Evolutionary conservation across 495 filamentous ascomycete genomes (phyloP).

Genomic region (Penicillium nucicola): DNA sequence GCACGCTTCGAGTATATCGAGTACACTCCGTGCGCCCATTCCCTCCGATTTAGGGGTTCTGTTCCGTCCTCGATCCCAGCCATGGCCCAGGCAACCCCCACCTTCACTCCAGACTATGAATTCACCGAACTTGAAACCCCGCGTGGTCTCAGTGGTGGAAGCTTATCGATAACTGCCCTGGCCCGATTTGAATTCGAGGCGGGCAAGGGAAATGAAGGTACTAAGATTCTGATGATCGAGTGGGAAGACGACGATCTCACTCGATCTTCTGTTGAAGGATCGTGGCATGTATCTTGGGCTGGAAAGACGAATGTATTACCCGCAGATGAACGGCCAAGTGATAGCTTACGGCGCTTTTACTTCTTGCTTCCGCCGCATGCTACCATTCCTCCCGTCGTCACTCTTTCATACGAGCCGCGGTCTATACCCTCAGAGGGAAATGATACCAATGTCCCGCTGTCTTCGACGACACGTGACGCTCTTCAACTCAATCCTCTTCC

Average conservation of each 20-base stretch:
- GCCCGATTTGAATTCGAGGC: constrained; percentile 85
- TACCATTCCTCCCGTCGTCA: constrained; percentile 64
- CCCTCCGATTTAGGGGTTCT: background rate
- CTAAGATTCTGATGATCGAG: constrained; percentile 82
- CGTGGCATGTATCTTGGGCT: constrained; percentile 75
- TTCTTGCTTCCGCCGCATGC: constrained; percentile 68
- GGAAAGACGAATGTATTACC: constrained; percentile 66
- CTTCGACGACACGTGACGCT: constrained; percentile 15
- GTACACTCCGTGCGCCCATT: background rate
- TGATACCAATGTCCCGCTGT: background rate
- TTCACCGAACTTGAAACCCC: constrained; percentile 34
- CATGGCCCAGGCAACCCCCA: constrained; percentile 22
- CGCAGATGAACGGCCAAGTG: constrained; percentile 55
- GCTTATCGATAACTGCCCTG: constrained; percentile 49
- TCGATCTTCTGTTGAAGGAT: constrained; percentile 30
- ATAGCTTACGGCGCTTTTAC: constrained; percentile 62
- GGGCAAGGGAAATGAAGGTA: constrained; percentile 72
- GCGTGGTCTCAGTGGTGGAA: constrained; percentile 12
- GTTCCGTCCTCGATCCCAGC: background rate
- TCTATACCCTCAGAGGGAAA: constrained; percentile 13
- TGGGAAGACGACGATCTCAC: constrained; percentile 62
- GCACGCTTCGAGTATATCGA: background rate
- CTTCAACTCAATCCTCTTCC: constrained; percentile 69
- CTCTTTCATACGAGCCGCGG: constrained; percentile 50
- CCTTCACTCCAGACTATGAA: constrained; percentile 37